Base-by-base conservation (phyloP, 1,139 yeast genomes). In the Hemisphaericaspora xylanilytica region DNA sequence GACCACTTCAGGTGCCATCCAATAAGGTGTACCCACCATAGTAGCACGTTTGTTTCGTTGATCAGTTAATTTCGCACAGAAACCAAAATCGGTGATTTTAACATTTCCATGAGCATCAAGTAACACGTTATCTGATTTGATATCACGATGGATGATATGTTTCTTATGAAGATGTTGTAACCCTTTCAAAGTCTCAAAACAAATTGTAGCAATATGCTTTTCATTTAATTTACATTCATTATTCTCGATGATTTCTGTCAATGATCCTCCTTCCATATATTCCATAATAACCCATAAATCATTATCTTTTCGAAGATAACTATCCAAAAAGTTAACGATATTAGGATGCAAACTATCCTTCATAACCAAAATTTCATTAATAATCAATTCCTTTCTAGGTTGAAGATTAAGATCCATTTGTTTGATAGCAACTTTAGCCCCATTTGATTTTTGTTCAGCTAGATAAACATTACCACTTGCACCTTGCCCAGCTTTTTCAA, bases 1-100 rank as follows among this genome's bases (percentile, higher is more conserved):
- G 38, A 92, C 97, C 36, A 92, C 97, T 65, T 92, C 98, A 3
- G 98, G 98, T 0, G 98, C 98, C 98, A 92, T 92, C 98, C 98
- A 92, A 61, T 92, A 92, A 10, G 98, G 98, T 0, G 98, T 92
- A 28, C 98, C 98, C 4, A 90, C 98, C 97, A 92, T 89, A 0
- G 98, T 92, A 8, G 97, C 97, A 48, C 98, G 78, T 63, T 92
- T 92, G 47, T 85, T 85, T 64, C 94, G 80, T 58, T 88, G 92
- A 47, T 87, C 95, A 2, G 97, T 92, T 51, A 92, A 73, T 61
- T 89, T 89, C 18, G 98, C 98, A 67, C 98, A 92, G 69, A 92
- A 92, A 0, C 98, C 98, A 64, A 92, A 92, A 67, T 92, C 98
- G 3, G 98, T 92, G 45, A 92, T 88, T 66, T 92, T 92, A 38